Evolutionary conservation across 75 land plant species (phyloP), one percentile per base, ranked within the genome.

Genomic region (Selaginella moellendorffii): DNA sequence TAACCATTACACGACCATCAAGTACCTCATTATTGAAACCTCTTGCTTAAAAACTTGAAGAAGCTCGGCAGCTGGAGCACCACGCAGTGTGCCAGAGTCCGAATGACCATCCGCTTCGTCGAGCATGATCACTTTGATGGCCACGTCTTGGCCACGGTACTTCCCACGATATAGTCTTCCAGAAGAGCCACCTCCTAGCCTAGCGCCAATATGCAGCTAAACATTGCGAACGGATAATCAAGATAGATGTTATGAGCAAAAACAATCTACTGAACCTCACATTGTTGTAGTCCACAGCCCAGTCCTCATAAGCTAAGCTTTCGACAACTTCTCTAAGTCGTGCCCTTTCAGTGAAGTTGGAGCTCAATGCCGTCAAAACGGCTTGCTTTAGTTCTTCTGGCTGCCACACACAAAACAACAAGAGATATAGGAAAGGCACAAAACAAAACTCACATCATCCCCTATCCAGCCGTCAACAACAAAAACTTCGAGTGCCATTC

Each of bases 401-500:
- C 74, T 71, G 70, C 63, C 59, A 19, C 24, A 56, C 59, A 19
- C 5, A 8, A 24, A 56, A 19, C 5, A n/a, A n/a, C n/a, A n/a
- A 56, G n/a, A 2, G n/a, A 56, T 2, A 56, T 25, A 56, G 24
- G 19, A 56, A 36, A 14, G 24, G n/a, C n/a, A n/a, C n/a, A n/a
- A n/a, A n/a, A 54, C 26, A 54, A 54, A 31, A 25, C 31, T 52
- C 20, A 71, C 74, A 42, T 66, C 63, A 56, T 71, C 74, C 21
- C 69, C 74, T 19, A 61, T 26, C 74, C 74, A 71, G 1, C 74
- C 74, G 17, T 65, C 74, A 5, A 71, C 69, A 17, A 71, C 69
- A 46, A 71, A 71, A 19, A 71, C 74, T 66, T n/a, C 71, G 62
- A 71, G 27, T 54, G 74, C 74, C 68, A 71, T 65, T 26, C 74